These are phyloP conservation scores for Pythium sp. DNA, from an alignment of 352 stramenopile species.

Conservation along the genomic window DNA sequence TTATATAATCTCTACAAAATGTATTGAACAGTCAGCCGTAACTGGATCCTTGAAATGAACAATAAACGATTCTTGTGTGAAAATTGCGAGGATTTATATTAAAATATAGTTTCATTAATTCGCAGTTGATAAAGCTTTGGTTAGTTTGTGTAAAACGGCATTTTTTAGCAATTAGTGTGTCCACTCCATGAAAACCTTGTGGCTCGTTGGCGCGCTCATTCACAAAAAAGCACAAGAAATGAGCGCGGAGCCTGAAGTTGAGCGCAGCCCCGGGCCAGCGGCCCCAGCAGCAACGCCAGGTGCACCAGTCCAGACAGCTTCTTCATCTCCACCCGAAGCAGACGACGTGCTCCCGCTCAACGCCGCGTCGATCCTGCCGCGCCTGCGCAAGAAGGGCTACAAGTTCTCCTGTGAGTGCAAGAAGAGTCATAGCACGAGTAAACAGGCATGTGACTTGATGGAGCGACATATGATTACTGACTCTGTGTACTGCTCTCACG, in stretches of 20 bases:
- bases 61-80: too few relatives aligned
- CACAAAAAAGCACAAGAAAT: conserved; percentile 3
- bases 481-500: background rate
- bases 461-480: background rate
- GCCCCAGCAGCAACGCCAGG: background rate
- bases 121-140: too few relatives aligned
- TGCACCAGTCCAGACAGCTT: background rate
- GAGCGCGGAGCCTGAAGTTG: conserved; percentile 6
- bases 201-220: background rate
- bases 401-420: conserved; percentile 20
- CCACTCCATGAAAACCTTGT: background rate
- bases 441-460: background rate
- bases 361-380: conserved; percentile 20
- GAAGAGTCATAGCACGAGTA: too few relatives aligned
- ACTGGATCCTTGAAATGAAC: too few relatives aligned
- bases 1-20: too few relatives aligned
- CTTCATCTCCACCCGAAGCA: background rate
- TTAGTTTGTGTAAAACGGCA: too few relatives aligned
- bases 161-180: background rate
- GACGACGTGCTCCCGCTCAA: conserved; percentile 17
- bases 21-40: too few relatives aligned
- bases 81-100: too few relatives aligned
- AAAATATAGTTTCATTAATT: too few relatives aligned
- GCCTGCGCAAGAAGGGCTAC: conserved; percentile 22
- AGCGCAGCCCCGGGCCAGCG: background rate